phyloP scores from a whole-genome alignment of 2,329 filamentous ascomycete genomes.

The Didymella glomerata region DNA sequence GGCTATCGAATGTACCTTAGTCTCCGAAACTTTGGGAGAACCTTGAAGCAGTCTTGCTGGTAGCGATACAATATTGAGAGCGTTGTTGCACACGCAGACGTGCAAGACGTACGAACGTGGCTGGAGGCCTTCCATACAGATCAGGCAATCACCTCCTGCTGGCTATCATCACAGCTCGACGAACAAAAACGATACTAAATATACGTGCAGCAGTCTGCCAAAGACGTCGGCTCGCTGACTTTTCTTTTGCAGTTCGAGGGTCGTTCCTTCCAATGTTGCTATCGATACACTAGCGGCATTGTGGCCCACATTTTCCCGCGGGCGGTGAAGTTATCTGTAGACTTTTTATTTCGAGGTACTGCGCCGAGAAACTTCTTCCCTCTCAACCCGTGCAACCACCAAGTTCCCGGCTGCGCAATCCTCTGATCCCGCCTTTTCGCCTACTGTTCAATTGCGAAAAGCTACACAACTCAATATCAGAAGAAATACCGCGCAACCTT shows the following conservation, averaged over 20 bases:
- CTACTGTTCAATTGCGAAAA: neutral
- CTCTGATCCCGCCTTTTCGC: conserved; percentile 14
- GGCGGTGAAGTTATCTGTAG: conserved; percentile 40
- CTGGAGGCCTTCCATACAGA: neutral
- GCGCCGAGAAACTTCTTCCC: conserved; percentile 21
- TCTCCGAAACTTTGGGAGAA: neutral
- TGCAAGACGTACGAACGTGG: neutral
- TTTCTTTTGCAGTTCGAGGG: conserved; percentile 14
- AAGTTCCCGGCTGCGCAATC: conserved; percentile 31
- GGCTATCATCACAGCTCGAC: too few species aligned
- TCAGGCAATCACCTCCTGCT: neutral
- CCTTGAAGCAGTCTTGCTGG: neutral
- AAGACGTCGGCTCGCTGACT: conserved; percentile 1
- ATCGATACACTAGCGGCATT: conserved; percentile 19
- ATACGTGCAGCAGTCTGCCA: too few species aligned
- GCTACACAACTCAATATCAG: neutral
- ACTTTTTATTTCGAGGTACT: neutral
- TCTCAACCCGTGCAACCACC: conserved; percentile 28
- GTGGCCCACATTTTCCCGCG: conserved; percentile 24
- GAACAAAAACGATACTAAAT: neutral
- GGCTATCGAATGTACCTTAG: neutral
- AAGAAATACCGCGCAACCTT: conserved; percentile 23
- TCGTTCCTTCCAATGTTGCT: conserved; percentile 4
- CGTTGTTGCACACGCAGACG: neutral
- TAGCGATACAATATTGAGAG: neutral